phyloP scores from a whole-genome alignment of 768 basidiomycete genomes.

The Dentipellis sp. region DNA sequence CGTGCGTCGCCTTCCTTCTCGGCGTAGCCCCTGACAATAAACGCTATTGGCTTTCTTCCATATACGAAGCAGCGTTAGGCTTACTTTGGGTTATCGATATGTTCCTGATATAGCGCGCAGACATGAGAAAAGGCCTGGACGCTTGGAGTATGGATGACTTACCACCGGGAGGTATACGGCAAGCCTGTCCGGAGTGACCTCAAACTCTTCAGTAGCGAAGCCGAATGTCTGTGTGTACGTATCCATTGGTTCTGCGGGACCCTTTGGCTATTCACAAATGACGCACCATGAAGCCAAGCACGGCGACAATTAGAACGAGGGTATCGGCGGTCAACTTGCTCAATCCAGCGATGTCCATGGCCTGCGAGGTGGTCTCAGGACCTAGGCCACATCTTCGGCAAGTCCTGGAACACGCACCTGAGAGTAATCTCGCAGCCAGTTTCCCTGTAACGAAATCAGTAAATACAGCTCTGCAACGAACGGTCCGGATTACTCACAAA shows the following conservation, averaged over 20 bases:
- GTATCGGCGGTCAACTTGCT: constrained; percentile 58
- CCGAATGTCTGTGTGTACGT: constrained; percentile 40
- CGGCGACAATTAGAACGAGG: constrained; percentile 47
- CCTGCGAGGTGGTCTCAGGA: constrained; percentile 23
- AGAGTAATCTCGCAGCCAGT: constrained; percentile 66
- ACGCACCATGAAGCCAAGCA: constrained; percentile 48
- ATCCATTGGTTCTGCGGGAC: not conserved
- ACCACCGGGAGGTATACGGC: constrained; percentile 71
- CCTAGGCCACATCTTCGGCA: not conserved
- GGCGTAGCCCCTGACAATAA: constrained; percentile 46
- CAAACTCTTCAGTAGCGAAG: constrained; percentile 56
- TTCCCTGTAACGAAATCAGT: constrained; percentile 31
- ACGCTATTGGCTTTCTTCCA: not conserved
- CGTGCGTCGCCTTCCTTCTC: constrained; percentile 66
- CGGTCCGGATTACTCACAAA: constrained; percentile 31
- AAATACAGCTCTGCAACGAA: too few species aligned
- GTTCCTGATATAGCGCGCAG: constrained; percentile 34
- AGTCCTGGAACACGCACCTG: constrained; percentile 27
- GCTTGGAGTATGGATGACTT: not conserved
- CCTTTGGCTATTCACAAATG: not conserved
- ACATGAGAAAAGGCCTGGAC: not conserved
- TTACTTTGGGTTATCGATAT: constrained; percentile 73
- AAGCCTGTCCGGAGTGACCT: constrained; percentile 64
- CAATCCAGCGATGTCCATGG: constrained; percentile 65
- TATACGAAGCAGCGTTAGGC: not conserved